Base-by-base conservation (phyloP, 495 filamentous ascomycete genomes). In the Penicillium arizonense region DNA sequence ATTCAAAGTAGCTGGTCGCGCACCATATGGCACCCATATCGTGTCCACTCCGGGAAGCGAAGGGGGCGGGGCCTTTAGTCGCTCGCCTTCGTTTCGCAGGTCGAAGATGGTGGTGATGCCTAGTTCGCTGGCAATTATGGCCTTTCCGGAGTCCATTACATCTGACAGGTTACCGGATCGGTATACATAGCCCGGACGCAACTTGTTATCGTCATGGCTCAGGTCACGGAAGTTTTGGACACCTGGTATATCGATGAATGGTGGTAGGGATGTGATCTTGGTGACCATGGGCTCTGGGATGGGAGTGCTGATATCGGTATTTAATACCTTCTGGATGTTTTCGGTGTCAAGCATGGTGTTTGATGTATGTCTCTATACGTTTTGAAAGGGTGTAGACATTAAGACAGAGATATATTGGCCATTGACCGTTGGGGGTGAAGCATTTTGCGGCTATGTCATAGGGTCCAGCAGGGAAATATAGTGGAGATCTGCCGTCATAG, bases 71-170 rank as follows among this genome's bases (percentile, higher is more conserved):
- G 58, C 68, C 28, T 70, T 45, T 26, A 53, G 53, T 12, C 68
- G 58, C 50, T 80, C 68, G 18, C 79, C 69, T 55, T 87, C 79
- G 2, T 84, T 85, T 33, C 88, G 82, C 7, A 90, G 70, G 63
- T 91, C 86, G 55, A 81, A 89, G 35, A 89, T 77, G 28, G 77
- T 74, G 13, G 71, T 77, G 55, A 90, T 81, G 5, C 78, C 76
- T 9, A 90, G 66, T 5, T 61, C 54, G 6, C 62, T 50, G 44
- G 42, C 54, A 35, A 91, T 70, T 12, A 69, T 67, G 3, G 56
- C 47, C 3, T 81, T 78, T 6, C 84, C 85, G 14, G 77, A 70
- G 32, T 69, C 63, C 5, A 77, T 73, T 33, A 85, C 67, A 23
- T 69, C 64, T 0, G 62, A 57, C 9, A 81, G 63, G 0, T 72